phyloP scores from a whole-genome alignment of 768 basidiomycete species.

The Trametes cingulata region DNA sequence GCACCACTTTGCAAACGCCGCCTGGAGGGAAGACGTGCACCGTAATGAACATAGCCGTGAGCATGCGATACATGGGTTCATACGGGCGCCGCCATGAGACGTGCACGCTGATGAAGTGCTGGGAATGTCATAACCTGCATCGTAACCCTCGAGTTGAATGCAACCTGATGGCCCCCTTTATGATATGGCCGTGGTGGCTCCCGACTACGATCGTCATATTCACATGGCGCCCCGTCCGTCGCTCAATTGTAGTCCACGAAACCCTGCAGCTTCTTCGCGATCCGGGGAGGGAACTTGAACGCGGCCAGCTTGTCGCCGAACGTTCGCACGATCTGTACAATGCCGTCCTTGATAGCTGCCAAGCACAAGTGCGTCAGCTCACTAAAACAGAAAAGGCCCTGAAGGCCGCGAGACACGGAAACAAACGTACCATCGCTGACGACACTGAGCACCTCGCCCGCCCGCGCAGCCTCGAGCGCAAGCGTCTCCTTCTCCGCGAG shows the following conservation, averaged over 20 bases:
- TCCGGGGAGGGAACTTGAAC: constrained; percentile 76
- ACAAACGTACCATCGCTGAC: constrained; percentile 58
- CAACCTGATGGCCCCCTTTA: too few relatives aligned
- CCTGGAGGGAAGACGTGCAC: too few relatives aligned
- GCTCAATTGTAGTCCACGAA: constrained; percentile 66
- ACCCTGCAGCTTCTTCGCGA: constrained; percentile 64
- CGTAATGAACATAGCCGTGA: too few relatives aligned
- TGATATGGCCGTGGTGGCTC: too few relatives aligned
- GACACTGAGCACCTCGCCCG: constrained; percentile 52
- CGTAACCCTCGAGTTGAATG: too few relatives aligned
- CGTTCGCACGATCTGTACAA: constrained; percentile 65
- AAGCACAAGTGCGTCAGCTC: not conserved
- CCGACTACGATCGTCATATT: not conserved
- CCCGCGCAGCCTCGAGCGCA: constrained; percentile 53
- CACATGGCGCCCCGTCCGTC: not conserved
- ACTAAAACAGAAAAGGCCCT: not conserved
- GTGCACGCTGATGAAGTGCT: too few relatives aligned
- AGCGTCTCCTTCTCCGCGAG: constrained; percentile 40
- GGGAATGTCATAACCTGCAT: too few relatives aligned
- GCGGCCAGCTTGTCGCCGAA: constrained; percentile 75
- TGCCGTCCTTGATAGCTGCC: constrained; percentile 64
- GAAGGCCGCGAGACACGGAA: not conserved
- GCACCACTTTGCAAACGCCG: too few relatives aligned
- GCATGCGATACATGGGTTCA: too few relatives aligned
- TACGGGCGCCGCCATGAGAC: too few relatives aligned